Evolutionary conservation across 495 filamentous ascomycete species (phyloP).

Genomic region (Penicillium herquei): DNA sequence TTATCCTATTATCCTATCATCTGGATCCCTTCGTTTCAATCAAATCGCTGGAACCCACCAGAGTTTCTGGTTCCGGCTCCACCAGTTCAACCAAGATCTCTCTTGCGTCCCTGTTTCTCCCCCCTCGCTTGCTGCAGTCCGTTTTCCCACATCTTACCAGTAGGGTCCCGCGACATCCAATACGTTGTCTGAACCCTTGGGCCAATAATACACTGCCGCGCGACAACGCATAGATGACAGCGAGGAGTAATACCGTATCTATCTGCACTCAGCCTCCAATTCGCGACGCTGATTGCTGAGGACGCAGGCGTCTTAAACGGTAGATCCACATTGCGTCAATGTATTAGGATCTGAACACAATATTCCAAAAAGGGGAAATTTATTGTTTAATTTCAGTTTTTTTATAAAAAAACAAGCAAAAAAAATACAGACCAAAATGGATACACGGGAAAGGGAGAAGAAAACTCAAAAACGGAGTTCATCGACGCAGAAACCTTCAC

Average conservation of each 20-base stretch:
- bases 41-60: constrained; percentile 7
- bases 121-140: constrained; percentile 27
- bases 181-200: constrained; percentile 15
- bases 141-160: constrained; percentile 6
- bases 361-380: too few species aligned
- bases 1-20: background rate
- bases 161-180: constrained; percentile 12
- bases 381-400: too few species aligned
- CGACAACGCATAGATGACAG: too few species aligned
- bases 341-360: too few species aligned
- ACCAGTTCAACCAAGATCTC: constrained; percentile 13
- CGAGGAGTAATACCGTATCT: background rate
- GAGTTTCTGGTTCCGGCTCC: constrained; percentile 12
- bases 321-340: constrained; percentile 30
- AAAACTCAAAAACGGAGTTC: constrained; percentile 29
- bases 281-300: constrained; percentile 17
- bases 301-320: constrained; percentile 18
- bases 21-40: constrained; percentile 2
- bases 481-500: constrained; percentile 20
- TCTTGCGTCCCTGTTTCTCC: constrained; percentile 11
- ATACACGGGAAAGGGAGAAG: constrained; percentile 32
- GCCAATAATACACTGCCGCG: constrained; percentile 9
- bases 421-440: constrained; percentile 7
- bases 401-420: too few species aligned
- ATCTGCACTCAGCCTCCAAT: constrained; percentile 1